A percentile compares a stretch with the other conserved stretches of the same genome.
Evolutionary conservation across 169 alveolate species (phyloP).

Genomic region (Plasmodium coatneyi): DNA sequence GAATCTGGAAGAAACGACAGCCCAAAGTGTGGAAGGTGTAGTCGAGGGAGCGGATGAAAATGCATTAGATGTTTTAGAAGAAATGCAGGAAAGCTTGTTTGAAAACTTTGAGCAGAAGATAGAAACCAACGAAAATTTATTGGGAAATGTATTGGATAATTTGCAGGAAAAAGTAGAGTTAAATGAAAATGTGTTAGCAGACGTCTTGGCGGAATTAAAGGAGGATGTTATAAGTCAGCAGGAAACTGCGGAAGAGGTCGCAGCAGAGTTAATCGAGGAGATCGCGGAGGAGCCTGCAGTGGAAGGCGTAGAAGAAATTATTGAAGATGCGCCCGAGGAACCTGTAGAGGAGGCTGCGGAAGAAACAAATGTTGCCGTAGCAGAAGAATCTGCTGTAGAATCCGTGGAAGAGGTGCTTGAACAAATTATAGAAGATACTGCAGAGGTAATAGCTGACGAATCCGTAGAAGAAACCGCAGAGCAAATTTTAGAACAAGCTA

Average conservation of each 20-base stretch:
- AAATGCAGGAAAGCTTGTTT: constrained; percentile 6
- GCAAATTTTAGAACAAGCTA: not conserved
- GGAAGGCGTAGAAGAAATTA: not conserved
- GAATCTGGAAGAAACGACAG: constrained; percentile 7
- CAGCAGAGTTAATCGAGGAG: not conserved
- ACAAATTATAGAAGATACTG: not conserved
- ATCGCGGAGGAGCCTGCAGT: not conserved
- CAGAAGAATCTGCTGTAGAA: not conserved
- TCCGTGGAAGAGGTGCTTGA: not conserved
- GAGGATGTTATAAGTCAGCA: not conserved
- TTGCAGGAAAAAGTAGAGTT: not conserved
- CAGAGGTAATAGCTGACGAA: not conserved
- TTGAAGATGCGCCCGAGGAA: too few species aligned
- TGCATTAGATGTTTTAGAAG: not conserved
- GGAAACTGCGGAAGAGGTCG: not conserved
- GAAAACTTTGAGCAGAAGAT: not conserved
- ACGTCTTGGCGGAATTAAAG: not conserved
- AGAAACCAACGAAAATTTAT: constrained; percentile 5
- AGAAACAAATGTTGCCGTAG: not conserved
- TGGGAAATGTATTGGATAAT: constrained; percentile 2
- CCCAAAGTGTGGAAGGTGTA: not conserved
- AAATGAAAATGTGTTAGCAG: not conserved
- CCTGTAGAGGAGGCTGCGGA: not conserved
- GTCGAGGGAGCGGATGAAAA: not conserved
- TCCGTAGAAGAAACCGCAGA: not conserved